Conservation (phyloP, 257 asterid genomes). For the Nyctanthes arbortristis region DNA sequence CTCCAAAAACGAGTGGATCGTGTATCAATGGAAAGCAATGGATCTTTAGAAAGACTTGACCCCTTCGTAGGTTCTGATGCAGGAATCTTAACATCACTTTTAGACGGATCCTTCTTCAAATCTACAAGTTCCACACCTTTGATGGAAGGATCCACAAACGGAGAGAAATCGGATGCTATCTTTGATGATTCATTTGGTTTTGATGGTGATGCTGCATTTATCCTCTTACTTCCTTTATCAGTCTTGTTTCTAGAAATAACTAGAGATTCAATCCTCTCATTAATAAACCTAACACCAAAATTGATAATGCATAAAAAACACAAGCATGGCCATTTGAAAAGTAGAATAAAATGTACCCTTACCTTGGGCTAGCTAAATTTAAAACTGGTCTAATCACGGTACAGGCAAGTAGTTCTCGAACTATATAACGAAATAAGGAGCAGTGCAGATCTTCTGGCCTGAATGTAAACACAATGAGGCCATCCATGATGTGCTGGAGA, state of each 20-base stretch:
- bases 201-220: slow-evolving; percentile 40
- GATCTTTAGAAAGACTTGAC: slow-evolving; percentile 64
- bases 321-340: slow-evolving; percentile 22
- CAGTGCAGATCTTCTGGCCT: slow-evolving; percentile 78
- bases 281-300: slow-evolving; percentile 76
- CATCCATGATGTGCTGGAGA: slow-evolving; percentile 93
- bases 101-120: slow-evolving; percentile 66
- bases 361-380: slow-evolving; percentile 94
- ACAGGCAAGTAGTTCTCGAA: slow-evolving; percentile 92
- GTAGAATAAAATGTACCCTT: slow-evolving; percentile 20
- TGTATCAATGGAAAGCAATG: slow-evolving; percentile 79
- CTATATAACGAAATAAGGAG: slow-evolving; percentile 71
- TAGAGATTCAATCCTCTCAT: slow-evolving; percentile 86
- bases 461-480: slow-evolving; percentile 76
- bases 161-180: slow-evolving; percentile 55
- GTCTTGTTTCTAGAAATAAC: slow-evolving; percentile 57
- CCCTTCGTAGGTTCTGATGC: slow-evolving; percentile 36
- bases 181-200: slow-evolving; percentile 43
- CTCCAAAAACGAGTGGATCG: slow-evolving; percentile 79
- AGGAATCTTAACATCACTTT: slow-evolving; percentile 34
- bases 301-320: slow-evolving; percentile 33
- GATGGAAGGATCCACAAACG: slow-evolving; percentile 62
- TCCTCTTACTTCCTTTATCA: slow-evolving; percentile 52
- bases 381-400: slow-evolving; percentile 88
- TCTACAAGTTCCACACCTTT: slow-evolving; percentile 95